Conservation (phyloP, 164 flowering plant species). For the Echeveria elegans region DNA sequence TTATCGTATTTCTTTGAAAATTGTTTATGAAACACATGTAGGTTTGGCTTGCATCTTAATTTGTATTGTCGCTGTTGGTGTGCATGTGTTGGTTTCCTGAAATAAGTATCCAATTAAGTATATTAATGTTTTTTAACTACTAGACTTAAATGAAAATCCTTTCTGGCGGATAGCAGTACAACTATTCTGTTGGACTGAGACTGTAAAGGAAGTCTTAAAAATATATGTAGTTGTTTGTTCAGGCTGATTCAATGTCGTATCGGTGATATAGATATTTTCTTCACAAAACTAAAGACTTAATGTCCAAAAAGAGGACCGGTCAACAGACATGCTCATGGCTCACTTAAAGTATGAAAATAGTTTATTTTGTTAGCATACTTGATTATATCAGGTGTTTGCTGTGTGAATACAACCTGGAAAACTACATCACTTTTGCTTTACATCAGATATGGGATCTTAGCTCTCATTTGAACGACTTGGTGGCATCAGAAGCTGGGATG, state of each 20-base stretch:
- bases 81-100: background rate
- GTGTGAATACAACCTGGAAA: background rate
- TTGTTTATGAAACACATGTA: background rate
- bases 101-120: too few species aligned
- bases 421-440: background rate
- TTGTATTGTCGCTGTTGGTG: background rate
- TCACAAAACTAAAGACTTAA: background rate
- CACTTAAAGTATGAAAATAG: background rate
- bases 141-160: too few species aligned
- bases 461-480: conserved; percentile 65
- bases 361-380: background rate
- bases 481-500: conserved; percentile 45
- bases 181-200: too few species aligned
- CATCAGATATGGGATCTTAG: conserved; percentile 84
- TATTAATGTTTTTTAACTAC: too few species aligned
- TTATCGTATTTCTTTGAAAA: background rate
- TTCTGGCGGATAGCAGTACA: too few species aligned
- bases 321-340: background rate
- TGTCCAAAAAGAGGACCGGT: background rate
- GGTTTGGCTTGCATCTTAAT: background rate
- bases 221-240: too few species aligned
- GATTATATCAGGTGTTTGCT: background rate
- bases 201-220: too few species aligned
- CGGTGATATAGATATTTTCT: background rate
- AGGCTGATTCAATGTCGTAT: too few species aligned